These are phyloP conservation scores for Zygotorulaspora sp. DNA, from an alignment of 805 yeast genomes.

Conservation along the genomic window DNA sequence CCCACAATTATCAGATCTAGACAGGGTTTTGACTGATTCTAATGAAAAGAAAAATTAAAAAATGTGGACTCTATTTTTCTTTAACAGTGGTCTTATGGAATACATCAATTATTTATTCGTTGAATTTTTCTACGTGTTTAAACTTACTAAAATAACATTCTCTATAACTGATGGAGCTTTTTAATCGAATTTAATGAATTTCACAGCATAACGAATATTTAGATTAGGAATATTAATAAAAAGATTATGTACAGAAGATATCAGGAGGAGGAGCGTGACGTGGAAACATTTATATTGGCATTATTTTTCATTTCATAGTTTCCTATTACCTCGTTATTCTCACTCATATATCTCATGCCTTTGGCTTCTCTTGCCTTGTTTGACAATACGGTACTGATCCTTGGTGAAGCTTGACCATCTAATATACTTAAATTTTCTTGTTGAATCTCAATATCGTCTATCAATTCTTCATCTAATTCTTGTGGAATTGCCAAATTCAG, in stretches of 20 bases:
- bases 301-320: slow-evolving; percentile 9
- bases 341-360: slow-evolving; percentile 2
- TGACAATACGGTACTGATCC: slow-evolving; percentile 10
- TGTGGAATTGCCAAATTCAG: slow-evolving; percentile 61
- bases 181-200: slow-evolving; percentile 2
- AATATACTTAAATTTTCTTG: slow-evolving; percentile 25
- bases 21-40: slow-evolving; percentile 25
- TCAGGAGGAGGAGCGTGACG: slow-evolving; percentile 8
- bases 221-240: too few relatives aligned
- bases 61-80: too few relatives aligned
- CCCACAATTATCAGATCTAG: slow-evolving; percentile 39
- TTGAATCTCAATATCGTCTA: slow-evolving; percentile 26
- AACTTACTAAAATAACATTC: slow-evolving; percentile 1
- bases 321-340: slow-evolving; percentile 1
- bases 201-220: not conserved
- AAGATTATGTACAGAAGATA: too few relatives aligned
- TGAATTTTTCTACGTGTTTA: not conserved
- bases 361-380: slow-evolving; percentile 19
- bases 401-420: slow-evolving; percentile 20
- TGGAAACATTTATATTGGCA: slow-evolving; percentile 6
- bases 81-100: slow-evolving; percentile 1
- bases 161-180: slow-evolving; percentile 2
- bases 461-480: slow-evolving; percentile 43
- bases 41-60: slow-evolving; percentile 9
- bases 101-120: not conserved